phyloP scores from a whole-genome alignment of 1,139 yeast species.

The Yamadazyma oceani region DNA sequence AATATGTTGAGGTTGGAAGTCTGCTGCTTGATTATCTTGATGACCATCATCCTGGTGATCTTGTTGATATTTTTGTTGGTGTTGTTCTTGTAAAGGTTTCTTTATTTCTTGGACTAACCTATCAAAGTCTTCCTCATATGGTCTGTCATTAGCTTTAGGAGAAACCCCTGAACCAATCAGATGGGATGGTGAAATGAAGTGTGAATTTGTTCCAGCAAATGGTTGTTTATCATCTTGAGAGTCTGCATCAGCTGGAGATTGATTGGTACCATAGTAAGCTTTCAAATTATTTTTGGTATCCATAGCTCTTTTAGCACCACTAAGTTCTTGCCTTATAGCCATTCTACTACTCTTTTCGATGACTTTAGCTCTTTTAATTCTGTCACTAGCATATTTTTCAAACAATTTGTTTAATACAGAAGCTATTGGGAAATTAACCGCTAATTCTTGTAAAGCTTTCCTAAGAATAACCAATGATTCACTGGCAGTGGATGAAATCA shows the following conservation, averaged over 20 bases:
- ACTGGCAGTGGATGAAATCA: constrained; percentile 60
- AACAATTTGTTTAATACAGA: constrained; percentile 40
- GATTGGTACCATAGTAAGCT: constrained; percentile 18
- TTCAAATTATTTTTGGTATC: constrained; percentile 22
- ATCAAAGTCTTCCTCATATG: constrained; percentile 23
- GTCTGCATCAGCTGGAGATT: constrained; percentile 7
- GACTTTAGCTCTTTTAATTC: constrained; percentile 43
- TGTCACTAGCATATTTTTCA: constrained; percentile 49
- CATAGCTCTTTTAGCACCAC: constrained; percentile 28
- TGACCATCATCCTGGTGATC: constrained; percentile 4
- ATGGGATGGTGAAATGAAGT: constrained; percentile 16
- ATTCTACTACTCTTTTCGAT: constrained; percentile 40
- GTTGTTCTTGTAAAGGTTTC: constrained; percentile 9
- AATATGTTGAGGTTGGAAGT: constrained; percentile 8
- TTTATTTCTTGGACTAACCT: constrained; percentile 34
- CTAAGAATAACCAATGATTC: constrained; percentile 55
- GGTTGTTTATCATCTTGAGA: constrained; percentile 1
- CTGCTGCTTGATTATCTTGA: not conserved
- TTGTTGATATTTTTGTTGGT: constrained; percentile 3
- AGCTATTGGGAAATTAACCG: constrained; percentile 49
- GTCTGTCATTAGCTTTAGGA: constrained; percentile 26
- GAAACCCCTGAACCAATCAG: constrained; percentile 31
- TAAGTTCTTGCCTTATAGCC: constrained; percentile 40
- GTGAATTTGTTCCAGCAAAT: constrained; percentile 6
- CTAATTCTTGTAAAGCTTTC: constrained; percentile 52